Base-by-base conservation (phyloP, 225 moss, liverwort and hornwort genomes). In the Physcomitrellopsis africana region DNA sequence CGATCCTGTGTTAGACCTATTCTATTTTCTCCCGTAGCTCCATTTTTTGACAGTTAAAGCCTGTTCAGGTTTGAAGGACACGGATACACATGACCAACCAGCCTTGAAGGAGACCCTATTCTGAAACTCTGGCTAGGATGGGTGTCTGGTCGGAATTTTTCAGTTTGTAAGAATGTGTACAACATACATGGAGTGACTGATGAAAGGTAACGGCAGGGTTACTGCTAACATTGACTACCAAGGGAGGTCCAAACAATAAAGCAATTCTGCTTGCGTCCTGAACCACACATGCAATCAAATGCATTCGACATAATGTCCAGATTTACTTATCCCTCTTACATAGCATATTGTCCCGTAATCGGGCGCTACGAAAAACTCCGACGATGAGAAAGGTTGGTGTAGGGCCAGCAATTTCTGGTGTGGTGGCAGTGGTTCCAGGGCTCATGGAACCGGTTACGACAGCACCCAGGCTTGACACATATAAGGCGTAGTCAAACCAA, bases 401-500 rank as follows among this genome's bases (percentile, higher is more conserved):
- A 27, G 46, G 68, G 60, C 27, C 44, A 27, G 63, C 76, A n/a
- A 70, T 19, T 60, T 70, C 76, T 13, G 77, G 73, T 51, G 84
- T 81, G 41, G 88, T 85, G 61, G 84, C 88, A 20, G 81, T 86
- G 44, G 76, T 76, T 67, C 63, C 82, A 19, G 91, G 86, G 55
- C 86, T 79, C 44, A 70, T 91, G 26, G 91, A 91, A 67, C 81
- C 95, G 11, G 89, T 93, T 69, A 92, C 95, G 80, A 86, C 85
- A 65, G 90, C 91, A 48, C 97, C 97, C 11, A 92, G 81, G 53
- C 72, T 95, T 3, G 92, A 91, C 69, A 86, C 69, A 62, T 71
- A 95, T 66, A 90, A 82, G 75, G 23, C 85, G 76, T 51, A 48
- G 23, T 55, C 91, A 99, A 83, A 80, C 95, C n/a, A 79, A 68